Evolutionary conservation across 306 rosid species (phyloP), one percentile per base, ranked within the genome.

Genomic region (Corylus heterophylla): DNA sequence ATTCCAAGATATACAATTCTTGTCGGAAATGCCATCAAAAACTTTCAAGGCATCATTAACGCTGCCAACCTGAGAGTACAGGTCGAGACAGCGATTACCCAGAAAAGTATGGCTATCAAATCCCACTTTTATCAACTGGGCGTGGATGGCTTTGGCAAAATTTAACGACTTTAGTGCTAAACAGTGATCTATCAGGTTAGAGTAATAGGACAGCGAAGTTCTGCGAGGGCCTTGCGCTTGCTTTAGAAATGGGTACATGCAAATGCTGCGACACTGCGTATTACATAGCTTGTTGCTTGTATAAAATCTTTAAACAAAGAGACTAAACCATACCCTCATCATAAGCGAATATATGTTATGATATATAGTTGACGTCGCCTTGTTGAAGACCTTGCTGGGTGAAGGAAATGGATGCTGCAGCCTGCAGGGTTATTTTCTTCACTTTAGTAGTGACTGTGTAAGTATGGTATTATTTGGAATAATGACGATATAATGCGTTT

Each of bases 1-100:
- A 69, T 92, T 92, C 91, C 92, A 79, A 49, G 97, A 94, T 4
- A 89, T 78, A 39, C 83, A 76, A 79, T 90, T 93, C 93, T 89
- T 92, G 20, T 76, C 39, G 45, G 72, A 51, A 78, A 94, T 92
- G 25, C 84, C 92, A 58, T 86, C 91, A 74, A 89, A 86, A 74
- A 81, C 89, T 77, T 81, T 83, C 54, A 87, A 76, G 22, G 87
- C 92, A 74, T 94, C 94, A 27, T 44, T 71, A 66, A 81, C 20
- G n/a, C 76, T 72, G 54, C 92, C 93, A 47, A 86, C 83, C 49
- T 83, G 86, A 1, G 83, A 69, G 87, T 90, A 90, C 2, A 82
- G 77, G 58, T 92, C 78, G 77, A 94, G 81, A 78, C 87, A 86
- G 56, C 92, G 91, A 68, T 94, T 94, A 45, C 94, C 97, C 83